phyloP scores from a whole-genome alignment of 2,329 filamentous ascomycete genomes.

The Blastomyces silverae region DNA sequence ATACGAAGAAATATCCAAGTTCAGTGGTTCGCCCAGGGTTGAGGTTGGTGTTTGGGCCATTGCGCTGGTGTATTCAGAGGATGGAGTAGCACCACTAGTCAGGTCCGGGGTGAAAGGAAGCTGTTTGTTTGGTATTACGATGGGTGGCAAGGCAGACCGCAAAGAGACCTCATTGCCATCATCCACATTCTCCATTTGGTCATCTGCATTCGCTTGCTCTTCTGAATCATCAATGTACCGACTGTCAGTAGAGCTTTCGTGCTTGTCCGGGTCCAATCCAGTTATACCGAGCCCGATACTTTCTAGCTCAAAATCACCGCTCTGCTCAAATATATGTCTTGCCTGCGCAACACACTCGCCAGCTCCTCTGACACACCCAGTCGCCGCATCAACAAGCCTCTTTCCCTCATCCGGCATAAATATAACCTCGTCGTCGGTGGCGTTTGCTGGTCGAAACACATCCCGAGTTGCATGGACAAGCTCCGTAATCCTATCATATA shows the following conservation, averaged over 20 bases:
- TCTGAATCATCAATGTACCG: conserved; percentile 7
- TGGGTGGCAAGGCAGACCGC: conserved; percentile 42
- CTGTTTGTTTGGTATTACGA: conserved; percentile 39
- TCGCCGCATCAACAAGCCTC: conserved; percentile 69
- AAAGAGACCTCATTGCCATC: conserved; percentile 12
- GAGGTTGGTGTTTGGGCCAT: conserved; percentile 28
- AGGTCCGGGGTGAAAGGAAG: conserved; percentile 33
- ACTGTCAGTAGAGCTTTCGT: not conserved
- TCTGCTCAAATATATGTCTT: conserved; percentile 74
- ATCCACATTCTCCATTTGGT: not conserved
- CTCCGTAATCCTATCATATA: conserved; percentile 73
- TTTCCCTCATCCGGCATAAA: conserved; percentile 75
- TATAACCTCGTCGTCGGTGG: conserved; percentile 64
- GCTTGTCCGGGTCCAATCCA: conserved; percentile 13
- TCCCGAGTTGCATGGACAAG: conserved; percentile 75
- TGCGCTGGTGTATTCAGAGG: conserved; percentile 35
- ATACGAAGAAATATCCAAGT: conserved; percentile 18
- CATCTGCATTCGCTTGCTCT: not conserved
- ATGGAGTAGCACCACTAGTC: conserved; percentile 36
- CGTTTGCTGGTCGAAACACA: conserved; percentile 62
- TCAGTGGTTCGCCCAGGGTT: conserved; percentile 23
- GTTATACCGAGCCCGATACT: conserved; percentile 47
- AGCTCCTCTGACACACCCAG: conserved; percentile 78
- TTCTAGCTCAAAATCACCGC: conserved; percentile 83
- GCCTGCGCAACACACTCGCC: conserved; percentile 88